Evolutionary conservation across 2,329 filamentous ascomycete genomes (phyloP).

Genomic region (Sphaerulina vaccinii): DNA sequence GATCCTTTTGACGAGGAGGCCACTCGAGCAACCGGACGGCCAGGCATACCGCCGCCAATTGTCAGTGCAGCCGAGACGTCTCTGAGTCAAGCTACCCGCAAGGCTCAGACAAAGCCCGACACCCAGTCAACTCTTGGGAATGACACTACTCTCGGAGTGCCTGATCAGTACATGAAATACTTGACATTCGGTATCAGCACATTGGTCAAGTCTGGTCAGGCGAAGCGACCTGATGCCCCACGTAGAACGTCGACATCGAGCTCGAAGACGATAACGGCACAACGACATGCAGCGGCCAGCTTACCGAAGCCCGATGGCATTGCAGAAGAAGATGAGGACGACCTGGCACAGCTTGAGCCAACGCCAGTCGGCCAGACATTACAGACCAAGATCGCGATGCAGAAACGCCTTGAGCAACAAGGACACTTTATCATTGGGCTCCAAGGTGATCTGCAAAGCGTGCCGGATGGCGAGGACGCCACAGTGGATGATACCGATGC

Average conservation of each 20-base stretch:
- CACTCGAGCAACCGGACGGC: constrained; percentile 24
- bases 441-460: constrained; percentile 61
- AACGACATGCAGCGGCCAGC: constrained; percentile 9
- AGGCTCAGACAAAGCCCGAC: constrained; percentile 34
- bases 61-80: constrained; percentile 46
- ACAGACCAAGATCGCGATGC: constrained; percentile 61
- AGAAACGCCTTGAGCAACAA: constrained; percentile 45
- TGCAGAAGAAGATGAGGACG: constrained; percentile 19
- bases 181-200: constrained; percentile 49
- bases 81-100: constrained; percentile 43
- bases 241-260: constrained; percentile 29
- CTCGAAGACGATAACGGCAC: constrained; percentile 26
- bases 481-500: constrained; percentile 30
- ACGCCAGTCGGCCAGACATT: constrained; percentile 47
- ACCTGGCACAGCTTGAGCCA: constrained; percentile 33
- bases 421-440: constrained; percentile 68
- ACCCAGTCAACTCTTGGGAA: constrained; percentile 19
- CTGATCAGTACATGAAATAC: constrained; percentile 52
- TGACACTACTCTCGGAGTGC: constrained; percentile 43
- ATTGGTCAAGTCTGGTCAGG: constrained; percentile 27
- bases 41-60: constrained; percentile 49
- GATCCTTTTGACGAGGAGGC: constrained; percentile 10
- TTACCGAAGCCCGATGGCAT: constrained; percentile 11
- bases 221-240: constrained; percentile 25
- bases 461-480: constrained; percentile 44